These are phyloP conservation scores for Mucor velutinosus DNA, from an alignment of 371 early-diverging fungal genomes.

Conservation along the genomic window DNA sequence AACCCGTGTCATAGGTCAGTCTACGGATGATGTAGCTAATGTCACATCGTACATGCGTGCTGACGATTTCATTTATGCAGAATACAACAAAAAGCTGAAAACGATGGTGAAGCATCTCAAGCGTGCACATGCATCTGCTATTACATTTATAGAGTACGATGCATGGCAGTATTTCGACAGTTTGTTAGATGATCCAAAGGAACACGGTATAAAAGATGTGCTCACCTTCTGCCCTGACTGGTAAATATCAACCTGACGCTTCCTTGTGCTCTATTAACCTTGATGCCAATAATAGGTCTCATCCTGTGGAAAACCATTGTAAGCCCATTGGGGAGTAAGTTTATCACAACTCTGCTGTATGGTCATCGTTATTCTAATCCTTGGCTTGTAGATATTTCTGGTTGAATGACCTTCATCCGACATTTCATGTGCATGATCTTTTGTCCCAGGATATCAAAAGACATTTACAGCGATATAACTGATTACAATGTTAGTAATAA, in stretches of 20 bases:
- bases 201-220: conserved; percentile 22
- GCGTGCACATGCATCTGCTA: neutral
- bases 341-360: neutral
- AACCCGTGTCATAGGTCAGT: conserved; percentile 27
- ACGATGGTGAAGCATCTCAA: conserved; percentile 17
- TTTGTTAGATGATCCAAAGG: conserved; percentile 24
- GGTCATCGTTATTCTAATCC: neutral
- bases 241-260: conserved; percentile 6
- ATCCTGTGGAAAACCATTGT: conserved; percentile 18
- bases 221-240: conserved; percentile 35
- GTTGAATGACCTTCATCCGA: conserved; percentile 45
- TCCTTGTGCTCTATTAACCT: neutral
- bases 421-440: conserved; percentile 33
- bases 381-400: conserved; percentile 38
- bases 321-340: conserved; percentile 27
- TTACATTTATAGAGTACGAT: conserved; percentile 27
- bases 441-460: conserved; percentile 27
- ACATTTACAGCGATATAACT: neutral
- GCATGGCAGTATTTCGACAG: conserved; percentile 29
- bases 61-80: conserved; percentile 13
- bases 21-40: neutral
- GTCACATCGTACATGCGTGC: neutral
- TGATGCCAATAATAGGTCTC: conserved; percentile 13
- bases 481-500: neutral
- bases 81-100: conserved; percentile 28